Conservation (phyloP, 306 rosid species). For the Corylus americana region DNA sequence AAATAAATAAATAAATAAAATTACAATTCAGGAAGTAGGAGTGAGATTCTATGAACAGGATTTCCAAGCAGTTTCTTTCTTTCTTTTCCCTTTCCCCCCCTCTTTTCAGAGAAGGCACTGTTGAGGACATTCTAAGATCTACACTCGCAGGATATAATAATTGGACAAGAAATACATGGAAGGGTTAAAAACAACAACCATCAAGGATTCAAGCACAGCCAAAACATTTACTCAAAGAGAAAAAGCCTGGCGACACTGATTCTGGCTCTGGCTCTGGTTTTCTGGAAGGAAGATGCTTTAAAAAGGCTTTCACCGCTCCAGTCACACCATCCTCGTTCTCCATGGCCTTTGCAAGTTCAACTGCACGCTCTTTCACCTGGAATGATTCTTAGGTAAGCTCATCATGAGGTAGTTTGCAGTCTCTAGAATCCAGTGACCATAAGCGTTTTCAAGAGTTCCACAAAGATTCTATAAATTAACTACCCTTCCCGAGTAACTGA, state of each 20-base stretch:
- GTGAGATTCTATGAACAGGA: conserved; percentile 16
- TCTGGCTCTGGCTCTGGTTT: conserved; percentile 54
- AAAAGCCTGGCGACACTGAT: conserved; percentile 42
- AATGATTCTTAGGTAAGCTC: conserved; percentile 23
- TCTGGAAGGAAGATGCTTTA: conserved; percentile 74
- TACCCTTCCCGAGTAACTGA: neutral
- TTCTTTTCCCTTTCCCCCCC: neutral
- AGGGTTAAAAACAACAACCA: conserved; percentile 17
- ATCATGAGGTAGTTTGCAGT: neutral
- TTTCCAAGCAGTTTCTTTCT: neutral
- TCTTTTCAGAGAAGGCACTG: neutral
- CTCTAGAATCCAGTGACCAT: conserved; percentile 11
- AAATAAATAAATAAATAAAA: conserved; percentile 20
- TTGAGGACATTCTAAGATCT: conserved; percentile 7
- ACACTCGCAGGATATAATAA: conserved; percentile 15
- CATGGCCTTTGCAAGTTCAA: conserved; percentile 90
- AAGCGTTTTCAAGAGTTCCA: conserved; percentile 7
- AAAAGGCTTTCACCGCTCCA: conserved; percentile 98
- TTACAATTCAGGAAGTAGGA: conserved; percentile 26
- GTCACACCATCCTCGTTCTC: conserved; percentile 91
- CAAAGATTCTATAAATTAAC: neutral
- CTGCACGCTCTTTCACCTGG: conserved; percentile 78
- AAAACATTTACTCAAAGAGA: conserved; percentile 72
- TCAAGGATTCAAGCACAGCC: conserved; percentile 61
- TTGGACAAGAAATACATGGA: conserved; percentile 12